These are phyloP conservation scores for Seiridium unicorne DNA, from an alignment of 2,329 filamentous ascomycete species.

Conservation along the genomic window DNA sequence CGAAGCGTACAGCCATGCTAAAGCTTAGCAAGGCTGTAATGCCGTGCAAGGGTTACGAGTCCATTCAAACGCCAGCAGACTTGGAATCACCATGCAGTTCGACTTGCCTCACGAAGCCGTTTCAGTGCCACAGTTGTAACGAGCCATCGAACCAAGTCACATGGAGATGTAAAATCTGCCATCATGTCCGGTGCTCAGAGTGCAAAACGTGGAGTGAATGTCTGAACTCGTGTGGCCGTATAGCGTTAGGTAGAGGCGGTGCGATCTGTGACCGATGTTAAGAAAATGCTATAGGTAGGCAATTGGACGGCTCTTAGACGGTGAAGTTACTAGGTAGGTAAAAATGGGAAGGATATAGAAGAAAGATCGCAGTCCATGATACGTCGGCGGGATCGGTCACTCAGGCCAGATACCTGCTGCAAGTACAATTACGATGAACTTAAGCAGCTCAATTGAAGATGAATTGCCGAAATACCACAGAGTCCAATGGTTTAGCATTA, in stretches of 20 bases:
- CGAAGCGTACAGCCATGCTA: slow-evolving; percentile 11
- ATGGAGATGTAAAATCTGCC: slow-evolving; percentile 17
- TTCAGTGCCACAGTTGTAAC: slow-evolving; percentile 15
- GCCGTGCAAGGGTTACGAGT: slow-evolving; percentile 10
- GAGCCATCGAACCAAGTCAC: slow-evolving; percentile 15
- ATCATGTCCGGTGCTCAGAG: neutral
- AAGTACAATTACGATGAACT: too few species aligned
- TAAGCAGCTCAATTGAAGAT: neutral
- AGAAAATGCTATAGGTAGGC: neutral
- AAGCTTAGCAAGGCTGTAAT: slow-evolving; percentile 6
- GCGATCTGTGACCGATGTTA: neutral
- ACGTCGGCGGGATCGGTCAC: too few species aligned
- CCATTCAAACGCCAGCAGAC: slow-evolving; percentile 3
- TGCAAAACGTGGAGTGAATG: slow-evolving; percentile 1
- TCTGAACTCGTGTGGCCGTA: neutral
- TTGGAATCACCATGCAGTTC: slow-evolving; percentile 18
- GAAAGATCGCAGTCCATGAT: too few species aligned
- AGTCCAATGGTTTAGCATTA: neutral
- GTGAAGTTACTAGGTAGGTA: neutral
- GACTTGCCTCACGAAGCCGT: slow-evolving; percentile 19
- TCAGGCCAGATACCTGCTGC: too few species aligned
- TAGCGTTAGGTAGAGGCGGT: neutral
- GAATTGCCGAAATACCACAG: neutral
- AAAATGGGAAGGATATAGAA: neutral
- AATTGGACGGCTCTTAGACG: neutral